Percentiles rank a stretch among this genome's conserved stretches.
Evolutionary conservation across 106 monocot species (phyloP).

Genomic region (Vanilla planifolia): DNA sequence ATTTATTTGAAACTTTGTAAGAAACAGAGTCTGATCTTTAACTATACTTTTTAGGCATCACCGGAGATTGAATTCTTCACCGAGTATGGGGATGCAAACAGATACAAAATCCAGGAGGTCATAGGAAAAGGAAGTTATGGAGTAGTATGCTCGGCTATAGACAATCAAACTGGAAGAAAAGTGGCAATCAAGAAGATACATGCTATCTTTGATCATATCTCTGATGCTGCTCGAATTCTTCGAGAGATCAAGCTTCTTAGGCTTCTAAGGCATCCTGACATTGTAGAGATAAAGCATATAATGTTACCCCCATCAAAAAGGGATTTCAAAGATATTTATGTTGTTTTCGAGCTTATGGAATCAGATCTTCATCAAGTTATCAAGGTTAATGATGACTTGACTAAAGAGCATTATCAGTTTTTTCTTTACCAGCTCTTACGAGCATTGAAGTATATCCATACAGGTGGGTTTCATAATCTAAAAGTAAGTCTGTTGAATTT

Average conservation of each 20-base stretch:
- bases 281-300: slow-evolving; percentile 39
- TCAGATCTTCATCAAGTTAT: slow-evolving; percentile 46
- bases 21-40: not conserved
- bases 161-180: slow-evolving; percentile 25
- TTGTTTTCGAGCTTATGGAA: slow-evolving; percentile 44
- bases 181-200: slow-evolving; percentile 40
- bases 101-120: slow-evolving; percentile 40
- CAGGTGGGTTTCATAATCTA: slow-evolving; percentile 13
- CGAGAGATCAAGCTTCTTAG: slow-evolving; percentile 43
- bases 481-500: not conserved
- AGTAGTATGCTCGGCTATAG: slow-evolving; percentile 36
- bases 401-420: slow-evolving; percentile 38
- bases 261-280: slow-evolving; percentile 36
- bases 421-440: slow-evolving; percentile 39
- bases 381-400: slow-evolving; percentile 42
- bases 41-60: slow-evolving; percentile 15
- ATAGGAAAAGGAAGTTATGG: slow-evolving; percentile 42
- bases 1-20: not conserved
- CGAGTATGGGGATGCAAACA: slow-evolving; percentile 27
- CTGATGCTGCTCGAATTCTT: slow-evolving; percentile 36
- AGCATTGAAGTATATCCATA: slow-evolving; percentile 39
- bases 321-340: slow-evolving; percentile 49
- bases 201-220: slow-evolving; percentile 37
- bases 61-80: slow-evolving; percentile 38
- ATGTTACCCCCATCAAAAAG: slow-evolving; percentile 37